Conservation (phyloP, 768 basidiomycete genomes). For the Leccinum barrowsii region DNA sequence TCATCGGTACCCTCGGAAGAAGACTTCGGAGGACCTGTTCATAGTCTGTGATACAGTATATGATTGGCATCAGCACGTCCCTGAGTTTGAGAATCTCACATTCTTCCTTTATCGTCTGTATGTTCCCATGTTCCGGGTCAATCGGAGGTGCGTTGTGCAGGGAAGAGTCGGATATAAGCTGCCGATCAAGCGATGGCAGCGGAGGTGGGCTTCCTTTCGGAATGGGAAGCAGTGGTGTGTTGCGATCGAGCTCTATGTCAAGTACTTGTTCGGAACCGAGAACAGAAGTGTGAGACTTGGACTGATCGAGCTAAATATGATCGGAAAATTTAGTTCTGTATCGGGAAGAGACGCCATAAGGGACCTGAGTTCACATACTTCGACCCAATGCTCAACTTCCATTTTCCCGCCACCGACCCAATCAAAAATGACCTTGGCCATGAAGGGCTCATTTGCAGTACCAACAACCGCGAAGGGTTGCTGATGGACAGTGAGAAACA, state of each 20-base stretch:
- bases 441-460: constrained; percentile 43
- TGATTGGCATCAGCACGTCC: not conserved
- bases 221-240: constrained; percentile 36
- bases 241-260: constrained; percentile 46
- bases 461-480: constrained; percentile 41
- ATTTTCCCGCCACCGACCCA: constrained; percentile 43
- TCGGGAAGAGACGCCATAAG: not conserved
- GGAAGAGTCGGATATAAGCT: constrained; percentile 2
- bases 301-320: constrained; percentile 40
- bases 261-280: constrained; percentile 49
- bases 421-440: constrained; percentile 38
- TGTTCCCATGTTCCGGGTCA: not conserved
- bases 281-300: constrained; percentile 33
- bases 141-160: not conserved
- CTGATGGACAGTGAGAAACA: constrained; percentile 31
- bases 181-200: constrained; percentile 29
- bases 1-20: constrained; percentile 43
- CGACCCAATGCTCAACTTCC: constrained; percentile 51
- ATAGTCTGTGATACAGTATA: constrained; percentile 25
- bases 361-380: constrained; percentile 32
- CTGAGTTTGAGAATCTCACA: constrained; percentile 11
- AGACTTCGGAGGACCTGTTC: constrained; percentile 33
- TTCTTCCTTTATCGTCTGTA: constrained; percentile 10
- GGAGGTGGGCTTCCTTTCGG: constrained; percentile 18
- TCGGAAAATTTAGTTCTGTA: not conserved